These are phyloP conservation scores for Globisporangium camurandrum DNA, from an alignment of 352 stramenopile genomes.

Conservation along the genomic window DNA sequence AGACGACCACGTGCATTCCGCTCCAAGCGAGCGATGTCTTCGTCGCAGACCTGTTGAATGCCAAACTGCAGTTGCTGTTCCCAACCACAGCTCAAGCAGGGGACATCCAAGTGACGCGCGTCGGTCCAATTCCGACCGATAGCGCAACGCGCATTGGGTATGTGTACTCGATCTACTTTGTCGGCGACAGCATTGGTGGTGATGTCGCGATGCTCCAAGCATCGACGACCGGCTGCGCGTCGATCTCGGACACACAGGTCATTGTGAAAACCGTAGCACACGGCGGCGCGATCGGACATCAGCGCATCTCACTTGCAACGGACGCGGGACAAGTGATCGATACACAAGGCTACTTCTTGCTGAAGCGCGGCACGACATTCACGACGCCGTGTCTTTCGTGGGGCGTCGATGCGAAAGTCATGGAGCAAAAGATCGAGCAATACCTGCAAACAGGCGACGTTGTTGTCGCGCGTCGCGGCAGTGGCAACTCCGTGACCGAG, in stretches of 20 bases:
- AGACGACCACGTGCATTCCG: conserved; percentile 30
- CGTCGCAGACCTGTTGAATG: conserved; percentile 21
- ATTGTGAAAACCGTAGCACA: conserved; percentile 46
- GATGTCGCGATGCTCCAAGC: conserved; percentile 57
- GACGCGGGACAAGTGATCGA: conserved; percentile 70
- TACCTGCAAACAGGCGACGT: conserved; percentile 35
- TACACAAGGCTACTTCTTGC: conserved; percentile 41
- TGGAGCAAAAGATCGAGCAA: conserved; percentile 38
- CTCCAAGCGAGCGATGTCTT: conserved; percentile 22
- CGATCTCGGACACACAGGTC: conserved; percentile 19
- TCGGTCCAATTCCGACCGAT: conserved; percentile 24
- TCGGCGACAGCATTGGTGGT: conserved; percentile 69
- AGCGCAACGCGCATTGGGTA: conserved; percentile 54
- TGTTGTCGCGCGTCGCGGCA: conserved; percentile 49
- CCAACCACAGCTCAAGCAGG: conserved; percentile 15
- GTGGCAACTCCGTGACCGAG: conserved; percentile 52
- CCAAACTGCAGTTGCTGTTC: conserved; percentile 14
- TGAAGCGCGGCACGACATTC: conserved; percentile 17
- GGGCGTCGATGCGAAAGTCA: conserved; percentile 35
- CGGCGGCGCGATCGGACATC: conserved; percentile 72
- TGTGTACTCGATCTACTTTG: conserved; percentile 91
- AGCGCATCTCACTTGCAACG: conserved; percentile 74
- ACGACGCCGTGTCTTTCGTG: conserved; percentile 46
- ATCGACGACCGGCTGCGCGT: conserved; percentile 17
- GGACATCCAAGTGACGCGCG: conserved; percentile 51